Evolutionary conservation across 768 basidiomycete species (phyloP), one percentile per base, ranked within the genome.

Genomic region (Tephrocybe sp.): DNA sequence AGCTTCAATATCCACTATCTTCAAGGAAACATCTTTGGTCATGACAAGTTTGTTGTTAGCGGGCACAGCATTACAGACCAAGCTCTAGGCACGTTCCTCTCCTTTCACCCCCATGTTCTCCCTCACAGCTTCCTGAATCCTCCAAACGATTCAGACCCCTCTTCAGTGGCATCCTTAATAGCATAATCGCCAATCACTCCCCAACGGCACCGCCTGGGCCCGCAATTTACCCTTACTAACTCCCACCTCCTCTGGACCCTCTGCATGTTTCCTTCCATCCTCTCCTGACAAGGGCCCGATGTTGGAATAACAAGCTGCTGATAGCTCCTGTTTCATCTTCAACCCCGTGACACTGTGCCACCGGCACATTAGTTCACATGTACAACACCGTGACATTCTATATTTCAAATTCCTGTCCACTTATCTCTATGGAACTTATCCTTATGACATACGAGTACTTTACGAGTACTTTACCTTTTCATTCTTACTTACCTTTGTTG

Each of bases 151-250:
- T 92, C 7, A 65, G 76, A 1, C 58, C 73, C 8, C 55, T 69
- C 11, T 92, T 86, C 62, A 72, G 68, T 50, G 89, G 89, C 22
- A 76, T 91, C 44, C 74, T 71, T 38, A 82, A 89, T 67, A 87
- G 84, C n/a, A 55, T 83, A 52, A 91, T 92, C 44, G 74, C 83
- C 4, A 42, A 63, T 0, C 6, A 31, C 1, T 64, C 5, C 77
- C 82, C 0, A 84, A 89, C 54, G 88, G 89, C 38, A 84, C 88
- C 3, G 63, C 82, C 0, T 72, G 85, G 65, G 68, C 82, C 0
- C 84, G 86, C n/a, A 90, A 90, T 55, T 69, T 92, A 35, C 86
- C 90, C 64, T 79, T 79, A 36, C 79, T 88, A 51, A 79, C 84
- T 0, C 84, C 86, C 9, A 26, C 62, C 8, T 55, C 68, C 4